Conservation (phyloP, 2,329 filamentous ascomycete species). For the Alternaria ventricosa region DNA sequence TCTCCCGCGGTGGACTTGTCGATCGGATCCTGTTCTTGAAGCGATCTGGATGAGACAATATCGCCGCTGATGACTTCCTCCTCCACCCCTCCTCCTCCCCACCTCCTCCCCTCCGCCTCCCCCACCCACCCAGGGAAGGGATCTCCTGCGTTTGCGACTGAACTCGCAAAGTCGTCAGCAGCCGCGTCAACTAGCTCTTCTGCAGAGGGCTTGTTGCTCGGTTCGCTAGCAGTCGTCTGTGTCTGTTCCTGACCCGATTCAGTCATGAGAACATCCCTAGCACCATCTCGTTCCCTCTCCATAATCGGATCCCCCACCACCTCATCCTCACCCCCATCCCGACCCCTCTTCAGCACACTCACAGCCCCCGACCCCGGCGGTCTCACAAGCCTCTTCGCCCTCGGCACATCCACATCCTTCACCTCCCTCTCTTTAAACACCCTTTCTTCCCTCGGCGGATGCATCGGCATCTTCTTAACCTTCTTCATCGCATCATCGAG, state of each 20-base stretch:
- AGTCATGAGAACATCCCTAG: too few relatives aligned
- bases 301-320: neutral
- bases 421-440: neutral
- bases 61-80: too few relatives aligned
- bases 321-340: neutral
- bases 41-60: too few relatives aligned
- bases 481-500: slow-evolving; percentile 1
- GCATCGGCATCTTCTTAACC: neutral
- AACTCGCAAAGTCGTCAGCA: neutral
- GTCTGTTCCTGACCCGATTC: neutral
- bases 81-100: too few relatives aligned
- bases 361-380: neutral
- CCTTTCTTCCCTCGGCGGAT: neutral
- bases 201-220: fast-evolving
- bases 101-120: too few relatives aligned
- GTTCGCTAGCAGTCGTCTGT: fast-evolving
- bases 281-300: neutral
- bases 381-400: neutral
- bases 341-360: neutral
- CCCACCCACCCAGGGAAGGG: neutral
- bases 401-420: neutral
- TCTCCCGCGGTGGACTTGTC: too few relatives aligned
- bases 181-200: neutral
- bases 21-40: too few relatives aligned
- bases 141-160: neutral